Evolutionary conservation across 176 grass and related monocot species (phyloP).

Genomic region (Phoenix dactylifera): DNA sequence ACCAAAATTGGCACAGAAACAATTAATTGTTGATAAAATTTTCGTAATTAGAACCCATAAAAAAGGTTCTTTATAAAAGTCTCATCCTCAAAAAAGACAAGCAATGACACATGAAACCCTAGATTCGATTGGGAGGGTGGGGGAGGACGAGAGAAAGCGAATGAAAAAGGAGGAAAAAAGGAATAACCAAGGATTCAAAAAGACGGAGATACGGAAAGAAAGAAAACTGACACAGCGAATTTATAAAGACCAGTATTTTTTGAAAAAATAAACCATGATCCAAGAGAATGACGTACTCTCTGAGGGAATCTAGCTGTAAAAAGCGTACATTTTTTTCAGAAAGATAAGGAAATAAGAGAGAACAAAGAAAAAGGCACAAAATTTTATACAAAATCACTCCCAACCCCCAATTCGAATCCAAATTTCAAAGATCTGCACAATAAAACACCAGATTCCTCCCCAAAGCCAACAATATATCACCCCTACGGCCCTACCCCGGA

Average conservation of each 20-base stretch:
- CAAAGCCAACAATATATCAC: too few species aligned
- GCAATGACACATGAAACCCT: slow-evolving; percentile 1
- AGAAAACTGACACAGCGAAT: slow-evolving; percentile 15
- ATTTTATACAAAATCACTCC: slow-evolving; percentile 5
- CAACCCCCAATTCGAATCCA: too few species aligned
- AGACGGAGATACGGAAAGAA: not conserved
- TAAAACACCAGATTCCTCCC: too few species aligned
- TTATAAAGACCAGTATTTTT: slow-evolving; percentile 1
- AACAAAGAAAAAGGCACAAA: not conserved
- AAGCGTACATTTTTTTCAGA: slow-evolving; percentile 21
- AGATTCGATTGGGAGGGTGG: too few species aligned
- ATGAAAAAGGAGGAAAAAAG: slow-evolving; percentile 10
- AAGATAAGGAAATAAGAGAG: not conserved
- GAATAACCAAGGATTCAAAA: not conserved
- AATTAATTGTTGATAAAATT: too few species aligned
- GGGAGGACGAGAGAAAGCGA: not conserved
- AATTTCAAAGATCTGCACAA: too few species aligned
- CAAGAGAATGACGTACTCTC: slow-evolving; percentile 12
- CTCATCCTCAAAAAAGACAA: not conserved
- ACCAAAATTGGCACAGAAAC: too few species aligned
- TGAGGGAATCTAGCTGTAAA: not conserved
- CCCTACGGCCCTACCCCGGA: too few species aligned
- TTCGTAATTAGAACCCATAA: too few species aligned
- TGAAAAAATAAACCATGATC: slow-evolving; percentile 21
- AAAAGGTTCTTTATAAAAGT: too few species aligned